Conservation (phyloP, 2,329 filamentous ascomycete species). For the Chalara sp. region DNA sequence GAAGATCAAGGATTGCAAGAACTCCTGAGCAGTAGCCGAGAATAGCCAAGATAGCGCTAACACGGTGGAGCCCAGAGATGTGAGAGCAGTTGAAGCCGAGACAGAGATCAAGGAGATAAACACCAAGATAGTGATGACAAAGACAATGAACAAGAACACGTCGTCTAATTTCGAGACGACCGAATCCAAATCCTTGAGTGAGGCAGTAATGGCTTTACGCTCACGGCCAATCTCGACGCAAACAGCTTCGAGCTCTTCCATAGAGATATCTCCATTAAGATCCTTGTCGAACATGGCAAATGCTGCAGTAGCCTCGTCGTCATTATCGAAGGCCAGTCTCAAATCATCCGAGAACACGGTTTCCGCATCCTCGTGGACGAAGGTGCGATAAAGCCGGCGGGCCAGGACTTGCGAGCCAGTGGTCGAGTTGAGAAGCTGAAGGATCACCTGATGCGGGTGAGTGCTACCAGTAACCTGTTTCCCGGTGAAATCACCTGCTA, state of each 20-base stretch:
- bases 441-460: slow-evolving; percentile 78
- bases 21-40: slow-evolving; percentile 87
- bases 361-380: slow-evolving; percentile 67
- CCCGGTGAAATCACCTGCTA: slow-evolving; percentile 90
- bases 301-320: slow-evolving; percentile 81
- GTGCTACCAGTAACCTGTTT: slow-evolving; percentile 59
- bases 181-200: slow-evolving; percentile 88
- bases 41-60: slow-evolving; percentile 90
- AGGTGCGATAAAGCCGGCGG: slow-evolving; percentile 80
- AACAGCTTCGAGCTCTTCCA: slow-evolving; percentile 88
- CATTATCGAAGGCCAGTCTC: slow-evolving; percentile 67
- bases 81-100: slow-evolving; percentile 84
- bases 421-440: slow-evolving; percentile 68
- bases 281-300: slow-evolving; percentile 95
- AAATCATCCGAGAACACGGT: slow-evolving; percentile 75
- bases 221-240: slow-evolving; percentile 93
- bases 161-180: slow-evolving; percentile 86
- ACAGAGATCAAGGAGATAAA: slow-evolving; percentile 86
- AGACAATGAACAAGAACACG: slow-evolving; percentile 81
- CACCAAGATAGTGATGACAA: slow-evolving; percentile 74
- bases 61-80: slow-evolving; percentile 80
- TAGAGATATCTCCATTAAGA: slow-evolving; percentile 91
- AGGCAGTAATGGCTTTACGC: slow-evolving; percentile 91
- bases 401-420: slow-evolving; percentile 76
- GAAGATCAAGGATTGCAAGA: slow-evolving; percentile 88